A percentile compares a stretch with the other conserved stretches of the same genome.
Evolutionary conservation across 2,329 filamentous ascomycete genomes (phyloP).

Genomic region (Leptographium procerum): DNA sequence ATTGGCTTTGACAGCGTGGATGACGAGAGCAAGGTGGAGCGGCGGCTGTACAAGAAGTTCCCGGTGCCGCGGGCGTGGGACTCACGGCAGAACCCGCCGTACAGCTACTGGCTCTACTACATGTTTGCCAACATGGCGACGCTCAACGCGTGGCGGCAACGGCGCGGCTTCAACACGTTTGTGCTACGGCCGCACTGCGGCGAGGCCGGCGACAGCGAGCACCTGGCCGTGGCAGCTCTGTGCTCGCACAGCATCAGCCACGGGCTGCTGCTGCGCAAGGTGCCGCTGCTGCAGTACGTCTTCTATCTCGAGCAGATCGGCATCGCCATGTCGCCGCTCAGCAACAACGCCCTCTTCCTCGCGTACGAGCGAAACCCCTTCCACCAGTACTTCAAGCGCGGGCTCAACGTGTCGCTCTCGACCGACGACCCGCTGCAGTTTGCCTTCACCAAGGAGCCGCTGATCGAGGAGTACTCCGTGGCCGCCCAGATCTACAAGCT

Average conservation of each 20-base stretch:
- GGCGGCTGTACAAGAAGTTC: constrained; percentile 90
- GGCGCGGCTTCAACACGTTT: constrained; percentile 92
- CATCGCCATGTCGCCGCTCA: constrained; percentile 97
- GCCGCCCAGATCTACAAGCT: constrained; percentile 98
- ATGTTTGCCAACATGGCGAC: constrained; percentile 89
- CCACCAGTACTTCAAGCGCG: constrained; percentile 87
- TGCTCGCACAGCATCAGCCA: constrained; percentile 97
- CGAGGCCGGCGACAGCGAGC: constrained; percentile 93
- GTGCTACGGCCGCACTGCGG: constrained; percentile 87
- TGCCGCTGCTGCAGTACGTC: constrained; percentile 88
- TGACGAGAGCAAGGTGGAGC: constrained; percentile 93
- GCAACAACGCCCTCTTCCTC: constrained; percentile 93
- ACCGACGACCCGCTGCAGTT: constrained; percentile 97
- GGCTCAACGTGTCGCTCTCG: constrained; percentile 88
- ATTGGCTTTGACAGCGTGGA: constrained; percentile 97
- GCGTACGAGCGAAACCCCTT: constrained; percentile 97
- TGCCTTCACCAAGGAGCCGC: constrained; percentile 92
- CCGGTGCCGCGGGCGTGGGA: constrained; percentile 82
- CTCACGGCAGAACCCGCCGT: constrained; percentile 90
- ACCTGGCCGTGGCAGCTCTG: constrained; percentile 80
- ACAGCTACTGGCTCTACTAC: constrained; percentile 99
- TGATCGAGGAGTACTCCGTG: constrained; percentile 97
- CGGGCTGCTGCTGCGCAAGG: constrained; percentile 82
- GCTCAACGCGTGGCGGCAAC: constrained; percentile 82
- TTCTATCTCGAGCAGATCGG: constrained; percentile 98